Conservation (phyloP, 495 filamentous ascomycete species). For the Aspergillus conjunctus region DNA sequence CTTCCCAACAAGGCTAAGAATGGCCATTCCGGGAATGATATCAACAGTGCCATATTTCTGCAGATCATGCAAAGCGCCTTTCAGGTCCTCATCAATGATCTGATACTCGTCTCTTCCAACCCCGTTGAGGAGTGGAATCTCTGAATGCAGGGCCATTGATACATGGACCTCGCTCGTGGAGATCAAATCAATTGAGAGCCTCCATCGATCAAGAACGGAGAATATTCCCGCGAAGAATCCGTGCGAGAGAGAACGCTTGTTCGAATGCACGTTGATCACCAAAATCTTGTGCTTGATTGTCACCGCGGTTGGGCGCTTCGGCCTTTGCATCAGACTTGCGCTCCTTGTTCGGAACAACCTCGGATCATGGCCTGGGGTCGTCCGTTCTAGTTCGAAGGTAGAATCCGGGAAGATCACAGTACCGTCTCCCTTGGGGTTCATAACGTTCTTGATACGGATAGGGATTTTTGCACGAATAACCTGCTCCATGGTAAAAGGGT, state of each 20-base stretch:
- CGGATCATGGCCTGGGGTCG: slow-evolving; percentile 49
- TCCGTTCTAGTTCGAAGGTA: slow-evolving; percentile 47
- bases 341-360: slow-evolving; percentile 52
- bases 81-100: slow-evolving; percentile 64
- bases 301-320: slow-evolving; percentile 84
- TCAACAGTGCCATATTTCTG: slow-evolving; percentile 80
- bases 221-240: slow-evolving; percentile 93
- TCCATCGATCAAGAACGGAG: slow-evolving; percentile 74
- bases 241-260: slow-evolving; percentile 83
- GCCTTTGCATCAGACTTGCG: slow-evolving; percentile 49
- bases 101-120: slow-evolving; percentile 63
- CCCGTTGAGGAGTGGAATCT: slow-evolving; percentile 53
- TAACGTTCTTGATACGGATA: slow-evolving; percentile 98
- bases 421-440: slow-evolving; percentile 84
- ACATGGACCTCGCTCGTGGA: slow-evolving; percentile 94
- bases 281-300: slow-evolving; percentile 93
- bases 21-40: slow-evolving; percentile 83
- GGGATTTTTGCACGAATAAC: slow-evolving; percentile 90
- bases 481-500: slow-evolving; percentile 98
- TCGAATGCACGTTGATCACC: slow-evolving; percentile 93
- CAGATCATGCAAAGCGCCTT: slow-evolving; percentile 69
- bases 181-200: slow-evolving; percentile 87
- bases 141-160: slow-evolving; percentile 87
- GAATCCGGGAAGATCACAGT: slow-evolving; percentile 75
- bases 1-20: slow-evolving; percentile 85